Evolutionary conservation across 192 early-diverging fungal species (phyloP).

Genomic region (Backusella tarrabulga): DNA sequence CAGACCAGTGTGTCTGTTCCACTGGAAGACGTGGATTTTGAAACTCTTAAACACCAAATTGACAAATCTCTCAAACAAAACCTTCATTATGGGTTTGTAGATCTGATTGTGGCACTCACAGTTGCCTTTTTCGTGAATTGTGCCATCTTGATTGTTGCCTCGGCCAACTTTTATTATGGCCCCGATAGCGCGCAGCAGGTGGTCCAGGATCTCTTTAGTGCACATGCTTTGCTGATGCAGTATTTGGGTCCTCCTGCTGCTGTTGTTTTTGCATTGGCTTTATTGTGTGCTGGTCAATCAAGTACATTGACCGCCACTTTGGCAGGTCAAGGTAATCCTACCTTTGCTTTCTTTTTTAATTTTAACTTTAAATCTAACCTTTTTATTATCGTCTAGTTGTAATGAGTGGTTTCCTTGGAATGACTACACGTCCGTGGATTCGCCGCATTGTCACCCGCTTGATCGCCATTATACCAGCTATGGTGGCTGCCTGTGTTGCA

Average conservation of each 20-base stretch:
- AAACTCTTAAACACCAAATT: slow-evolving; percentile 9
- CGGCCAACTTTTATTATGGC: slow-evolving; percentile 68
- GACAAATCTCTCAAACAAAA: slow-evolving; percentile 13
- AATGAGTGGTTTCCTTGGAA: slow-evolving; percentile 76
- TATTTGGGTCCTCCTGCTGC: slow-evolving; percentile 64
- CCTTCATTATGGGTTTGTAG: slow-evolving; percentile 54
- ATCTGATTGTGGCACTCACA: slow-evolving; percentile 63
- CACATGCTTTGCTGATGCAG: slow-evolving; percentile 55
- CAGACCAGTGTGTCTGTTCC: background rate
- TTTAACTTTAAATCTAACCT: background rate
- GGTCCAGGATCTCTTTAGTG: slow-evolving; percentile 66
- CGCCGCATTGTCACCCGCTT: slow-evolving; percentile 69
- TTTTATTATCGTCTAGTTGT: slow-evolving; percentile 44
- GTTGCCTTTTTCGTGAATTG: slow-evolving; percentile 78
- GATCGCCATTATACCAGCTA: slow-evolving; percentile 71
- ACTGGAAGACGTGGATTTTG: background rate
- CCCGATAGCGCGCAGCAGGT: slow-evolving; percentile 15
- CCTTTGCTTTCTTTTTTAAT: too few species aligned
- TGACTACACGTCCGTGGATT: slow-evolving; percentile 60
- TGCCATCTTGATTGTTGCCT: slow-evolving; percentile 77
- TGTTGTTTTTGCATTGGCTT: slow-evolving; percentile 70
- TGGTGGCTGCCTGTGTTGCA: slow-evolving; percentile 60
- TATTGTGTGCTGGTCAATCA: slow-evolving; percentile 74
- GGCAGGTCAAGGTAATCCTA: slow-evolving; percentile 58
- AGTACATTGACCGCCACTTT: slow-evolving; percentile 83